Evolutionary conservation across 805 yeast genomes (phyloP), one percentile per base, ranked within the genome.

Genomic region (Candida khao-thaluensis): DNA sequence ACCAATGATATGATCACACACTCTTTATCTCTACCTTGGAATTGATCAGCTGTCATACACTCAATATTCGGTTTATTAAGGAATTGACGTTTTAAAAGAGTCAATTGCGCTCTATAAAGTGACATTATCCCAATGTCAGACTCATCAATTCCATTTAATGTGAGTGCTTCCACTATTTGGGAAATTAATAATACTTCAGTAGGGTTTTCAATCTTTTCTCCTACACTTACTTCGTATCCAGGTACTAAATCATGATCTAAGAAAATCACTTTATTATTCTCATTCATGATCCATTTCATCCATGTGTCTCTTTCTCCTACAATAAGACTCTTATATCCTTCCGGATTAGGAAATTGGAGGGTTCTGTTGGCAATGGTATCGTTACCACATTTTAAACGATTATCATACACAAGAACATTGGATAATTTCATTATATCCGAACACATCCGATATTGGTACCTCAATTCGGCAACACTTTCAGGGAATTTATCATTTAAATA

Each of bases 21-120:
- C 22, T 87, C 91, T 53, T 91, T 93, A 60, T 93, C 99, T 40
- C 97, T 73, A 0, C 99, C 99, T 62, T 93, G 99, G 53, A 85
- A 91, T 54, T 84, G 87, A 60, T 93, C 99, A 0, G 97, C 98
- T 0, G 99, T 93, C 41, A 91, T 66, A 22, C 86, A 72, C 49
- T 93, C 98, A 21, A 93, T 61, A 1, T 68, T 74, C 7, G 64
- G 56, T 46, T 56, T 28, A 42, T 51, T 44, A 57, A 57, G 29
- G 27, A 67, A 52, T 4, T 40, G 28, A 24, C 56, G 52, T 18
- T 42, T 50, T 22, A 89, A 60, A 7, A 64, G 43, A 23, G 60
- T 49, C 26, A 69, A 48, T 56, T 93, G 99, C 0, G 90, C 87
- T 26, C 95, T 69, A 59, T 93, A 91, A 38, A 88, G 77, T 0